Conservation (phyloP, 306 rosid species). For the Trichosanthes truncata region DNA sequence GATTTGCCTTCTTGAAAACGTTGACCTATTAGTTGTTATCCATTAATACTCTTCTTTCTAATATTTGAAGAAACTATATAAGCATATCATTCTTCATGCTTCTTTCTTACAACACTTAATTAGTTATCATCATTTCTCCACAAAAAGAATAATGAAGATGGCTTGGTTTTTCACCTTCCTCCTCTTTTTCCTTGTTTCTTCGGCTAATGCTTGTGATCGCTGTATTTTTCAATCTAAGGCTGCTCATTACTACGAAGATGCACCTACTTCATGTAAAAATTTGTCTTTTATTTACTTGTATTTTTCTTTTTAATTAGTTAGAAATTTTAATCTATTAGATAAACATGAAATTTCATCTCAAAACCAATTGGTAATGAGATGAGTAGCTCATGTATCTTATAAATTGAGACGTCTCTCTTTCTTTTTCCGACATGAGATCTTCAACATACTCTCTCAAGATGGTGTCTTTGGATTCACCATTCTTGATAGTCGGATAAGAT, state of each 20-base stretch:
- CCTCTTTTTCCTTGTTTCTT: neutral
- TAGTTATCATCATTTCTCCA: no score
- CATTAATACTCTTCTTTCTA: neutral
- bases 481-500: no score
- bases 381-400: no score
- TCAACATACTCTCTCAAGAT: no score
- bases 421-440: no score
- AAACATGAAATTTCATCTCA: no score
- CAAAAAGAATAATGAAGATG: neutral
- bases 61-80: neutral
- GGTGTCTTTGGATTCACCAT: no score
- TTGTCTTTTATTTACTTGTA: neutral
- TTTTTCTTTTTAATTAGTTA: neutral
- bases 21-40: neutral
- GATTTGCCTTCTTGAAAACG: neutral
- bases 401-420: no score
- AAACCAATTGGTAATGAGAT: no score
- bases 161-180: neutral
- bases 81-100: neutral
- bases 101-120: neutral
- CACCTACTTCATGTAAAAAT: neutral
- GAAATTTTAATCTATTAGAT: no score
- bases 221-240: slow-evolving; percentile 3
- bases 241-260: neutral
- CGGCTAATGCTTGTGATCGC: neutral